A percentile compares a stretch with the other conserved stretches of the same genome.
Evolutionary conservation across 2,329 filamentous ascomycete genomes (phyloP).

Genomic region (Calonectria naviculata): DNA sequence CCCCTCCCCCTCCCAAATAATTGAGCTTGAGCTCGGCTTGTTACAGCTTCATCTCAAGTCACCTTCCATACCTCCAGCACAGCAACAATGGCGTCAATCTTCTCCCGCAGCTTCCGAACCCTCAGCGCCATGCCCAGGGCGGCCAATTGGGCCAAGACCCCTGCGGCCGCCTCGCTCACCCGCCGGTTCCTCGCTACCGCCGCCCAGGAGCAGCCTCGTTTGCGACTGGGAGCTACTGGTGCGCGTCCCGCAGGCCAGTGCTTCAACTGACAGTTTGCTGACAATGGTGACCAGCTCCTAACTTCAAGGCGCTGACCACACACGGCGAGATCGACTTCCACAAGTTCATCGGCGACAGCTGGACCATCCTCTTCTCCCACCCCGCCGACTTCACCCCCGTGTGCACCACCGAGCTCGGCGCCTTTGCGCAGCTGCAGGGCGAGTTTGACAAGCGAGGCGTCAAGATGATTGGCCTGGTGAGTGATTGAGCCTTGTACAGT

Average conservation of each 20-base stretch:
- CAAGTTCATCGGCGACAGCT: slow-evolving; percentile 81
- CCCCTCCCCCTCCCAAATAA: background rate
- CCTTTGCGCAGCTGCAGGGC: slow-evolving; percentile 87
- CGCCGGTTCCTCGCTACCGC: slow-evolving; percentile 8
- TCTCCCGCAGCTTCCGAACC: slow-evolving; percentile 7
- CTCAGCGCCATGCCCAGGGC: slow-evolving; percentile 4
- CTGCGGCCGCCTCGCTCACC: background rate
- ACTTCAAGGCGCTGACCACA: slow-evolving; percentile 87
- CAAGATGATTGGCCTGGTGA: slow-evolving; percentile 90
- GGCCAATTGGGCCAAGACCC: slow-evolving; percentile 8
- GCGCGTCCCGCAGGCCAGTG: background rate
- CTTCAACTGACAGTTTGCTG: background rate
- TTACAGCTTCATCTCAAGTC: background rate
- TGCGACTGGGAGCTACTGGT: slow-evolving; percentile 10
- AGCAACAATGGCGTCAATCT: background rate
- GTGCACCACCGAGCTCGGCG: slow-evolving; percentile 94
- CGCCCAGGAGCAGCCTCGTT: slow-evolving; percentile 11
- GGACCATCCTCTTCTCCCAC: slow-evolving; percentile 87
- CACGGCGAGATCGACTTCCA: slow-evolving; percentile 84
- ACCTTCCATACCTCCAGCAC: background rate
- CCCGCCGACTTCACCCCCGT: slow-evolving; percentile 94
- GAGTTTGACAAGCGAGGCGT: slow-evolving; percentile 89
- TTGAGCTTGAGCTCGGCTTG: background rate
- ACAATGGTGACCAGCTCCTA: slow-evolving; percentile 64
- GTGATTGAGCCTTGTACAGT: background rate